Conservation (phyloP, 148 eudicot species). For the Amaranthus cruentus region DNA sequence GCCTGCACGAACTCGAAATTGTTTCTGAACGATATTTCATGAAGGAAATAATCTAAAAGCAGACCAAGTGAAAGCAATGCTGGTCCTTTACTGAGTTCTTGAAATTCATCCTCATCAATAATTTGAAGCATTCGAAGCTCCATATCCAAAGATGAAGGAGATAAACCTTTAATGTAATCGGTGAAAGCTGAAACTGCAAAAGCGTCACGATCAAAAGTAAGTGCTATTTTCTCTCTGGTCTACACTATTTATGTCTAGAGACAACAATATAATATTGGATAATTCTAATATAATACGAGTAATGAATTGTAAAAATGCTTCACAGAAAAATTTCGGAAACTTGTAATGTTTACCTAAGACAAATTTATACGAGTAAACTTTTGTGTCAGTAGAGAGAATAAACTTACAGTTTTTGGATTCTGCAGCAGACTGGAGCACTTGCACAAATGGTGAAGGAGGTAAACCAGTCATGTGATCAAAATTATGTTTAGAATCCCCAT, state of each 20-base stretch:
- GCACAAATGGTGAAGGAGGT: conserved; percentile 50
- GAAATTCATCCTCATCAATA: conserved; percentile 54
- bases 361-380: background rate
- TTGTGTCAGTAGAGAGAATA: background rate
- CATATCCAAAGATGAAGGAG: conserved; percentile 88
- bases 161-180: conserved; percentile 72
- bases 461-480: conserved; percentile 26
- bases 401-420: conserved; percentile 64
- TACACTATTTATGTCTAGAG: background rate
- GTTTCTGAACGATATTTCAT: conserved; percentile 66
- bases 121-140: conserved; percentile 96
- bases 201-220: conserved; percentile 6
- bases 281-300: too few species aligned
- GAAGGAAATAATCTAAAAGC: conserved; percentile 79
- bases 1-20: conserved; percentile 96
- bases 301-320: background rate
- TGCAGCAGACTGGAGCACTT: conserved; percentile 57
- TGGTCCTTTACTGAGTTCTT: conserved; percentile 48
- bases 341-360: background rate
- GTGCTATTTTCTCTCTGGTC: background rate
- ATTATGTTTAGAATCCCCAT: conserved; percentile 20
- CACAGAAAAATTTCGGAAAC: background rate
- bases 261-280: background rate
- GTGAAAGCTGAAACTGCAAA: conserved; percentile 82
- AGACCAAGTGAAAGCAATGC: conserved; percentile 62